Conservation (phyloP, 257 asterid species). For the Solanum chilense region DNA sequence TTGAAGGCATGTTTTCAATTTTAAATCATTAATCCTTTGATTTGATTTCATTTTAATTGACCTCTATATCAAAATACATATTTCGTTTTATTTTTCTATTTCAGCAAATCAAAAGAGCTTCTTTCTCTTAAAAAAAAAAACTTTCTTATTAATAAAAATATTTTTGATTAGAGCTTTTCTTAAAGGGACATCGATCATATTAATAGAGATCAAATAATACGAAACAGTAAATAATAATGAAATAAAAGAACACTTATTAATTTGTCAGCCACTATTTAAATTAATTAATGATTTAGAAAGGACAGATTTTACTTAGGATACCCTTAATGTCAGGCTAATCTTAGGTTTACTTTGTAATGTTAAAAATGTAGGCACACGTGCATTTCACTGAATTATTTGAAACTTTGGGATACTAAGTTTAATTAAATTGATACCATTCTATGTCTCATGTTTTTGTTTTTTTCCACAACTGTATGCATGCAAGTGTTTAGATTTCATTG, state of each 20-base stretch:
- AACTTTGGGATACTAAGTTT: constrained; percentile 11
- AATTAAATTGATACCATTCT: neutral
- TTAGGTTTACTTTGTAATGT: neutral
- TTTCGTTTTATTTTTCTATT: too few relatives aligned
- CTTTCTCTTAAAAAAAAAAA: too few relatives aligned
- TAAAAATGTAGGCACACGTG: constrained; percentile 24
- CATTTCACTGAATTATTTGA: constrained; percentile 20
- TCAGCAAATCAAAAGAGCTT: too few relatives aligned
- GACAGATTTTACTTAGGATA: constrained; percentile 21
- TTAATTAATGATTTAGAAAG: neutral
- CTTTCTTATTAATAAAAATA: too few relatives aligned
- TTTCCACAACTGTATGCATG: neutral
- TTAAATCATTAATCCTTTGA: neutral
- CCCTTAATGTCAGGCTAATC: constrained; percentile 10
- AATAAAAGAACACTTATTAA: neutral
- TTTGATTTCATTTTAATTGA: too few relatives aligned
- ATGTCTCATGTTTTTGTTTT: neutral
- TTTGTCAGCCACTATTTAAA: neutral
- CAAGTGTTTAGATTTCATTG: neutral
- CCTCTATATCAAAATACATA: too few relatives aligned
- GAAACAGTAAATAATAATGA: too few relatives aligned
- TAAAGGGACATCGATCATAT: neutral
- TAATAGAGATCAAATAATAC: too few relatives aligned
- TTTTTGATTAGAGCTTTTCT: too few relatives aligned
- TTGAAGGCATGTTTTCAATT: neutral